Conservation (phyloP, 768 basidiomycete species). For the Tricholoma bakamatsutake region DNA sequence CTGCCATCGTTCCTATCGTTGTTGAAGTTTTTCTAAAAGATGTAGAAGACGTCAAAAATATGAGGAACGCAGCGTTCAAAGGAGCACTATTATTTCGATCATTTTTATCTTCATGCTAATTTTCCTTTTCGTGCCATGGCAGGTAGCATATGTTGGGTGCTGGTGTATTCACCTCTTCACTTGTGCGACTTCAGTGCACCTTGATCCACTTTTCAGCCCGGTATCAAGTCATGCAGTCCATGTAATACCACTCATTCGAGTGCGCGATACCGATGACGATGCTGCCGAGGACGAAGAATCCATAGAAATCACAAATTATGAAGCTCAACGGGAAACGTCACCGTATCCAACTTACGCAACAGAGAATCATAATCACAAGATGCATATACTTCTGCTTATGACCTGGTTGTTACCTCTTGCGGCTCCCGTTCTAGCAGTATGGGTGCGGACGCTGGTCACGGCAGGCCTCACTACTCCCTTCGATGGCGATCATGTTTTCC, state of each 20-base stretch:
- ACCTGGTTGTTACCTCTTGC: slow-evolving; percentile 75
- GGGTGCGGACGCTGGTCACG: slow-evolving; percentile 81
- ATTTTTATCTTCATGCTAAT: slow-evolving; percentile 57
- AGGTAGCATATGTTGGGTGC: slow-evolving; percentile 82
- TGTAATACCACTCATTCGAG: slow-evolving; percentile 19
- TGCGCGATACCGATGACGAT: slow-evolving; percentile 9
- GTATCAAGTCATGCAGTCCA: slow-evolving; percentile 8
- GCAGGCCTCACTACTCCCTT: slow-evolving; percentile 78
- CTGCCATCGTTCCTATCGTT: slow-evolving; percentile 11
- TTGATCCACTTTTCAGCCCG: slow-evolving; percentile 8
- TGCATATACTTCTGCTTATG: slow-evolving; percentile 68
- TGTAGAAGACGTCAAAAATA: slow-evolving; percentile 8
- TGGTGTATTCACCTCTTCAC: slow-evolving; percentile 75
- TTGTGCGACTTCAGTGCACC: slow-evolving; percentile 38
- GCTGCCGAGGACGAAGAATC: slow-evolving; percentile 12
- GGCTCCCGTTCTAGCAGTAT: slow-evolving; percentile 77
- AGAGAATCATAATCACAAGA: slow-evolving; percentile 43
- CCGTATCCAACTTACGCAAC: slow-evolving; percentile 4
- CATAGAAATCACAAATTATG: slow-evolving; percentile 6
- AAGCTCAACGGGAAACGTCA: slow-evolving; percentile 4
- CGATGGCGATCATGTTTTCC: slow-evolving; percentile 71
- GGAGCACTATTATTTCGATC: slow-evolving; percentile 54
- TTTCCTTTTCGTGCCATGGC: slow-evolving; percentile 80
- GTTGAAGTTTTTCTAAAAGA: background rate
- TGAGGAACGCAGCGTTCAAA: slow-evolving; percentile 33